Conservation (phyloP, 208 protist genomes). For the Leishmania aethiopica region DNA sequence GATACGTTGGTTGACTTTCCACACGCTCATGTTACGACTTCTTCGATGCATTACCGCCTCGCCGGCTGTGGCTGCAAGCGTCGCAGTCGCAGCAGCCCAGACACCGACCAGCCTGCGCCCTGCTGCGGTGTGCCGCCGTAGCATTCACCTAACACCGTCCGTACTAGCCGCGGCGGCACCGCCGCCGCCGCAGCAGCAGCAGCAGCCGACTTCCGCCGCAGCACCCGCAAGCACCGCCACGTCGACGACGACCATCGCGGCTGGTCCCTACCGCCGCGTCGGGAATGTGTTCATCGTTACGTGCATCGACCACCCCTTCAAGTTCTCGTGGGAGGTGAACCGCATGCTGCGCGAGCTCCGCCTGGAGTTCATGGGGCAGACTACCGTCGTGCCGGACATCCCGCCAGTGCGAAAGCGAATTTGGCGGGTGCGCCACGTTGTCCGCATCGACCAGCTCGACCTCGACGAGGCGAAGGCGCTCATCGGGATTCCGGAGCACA, state of each 20-base stretch:
- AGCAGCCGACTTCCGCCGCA: not conserved
- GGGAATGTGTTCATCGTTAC: slow-evolving; percentile 87
- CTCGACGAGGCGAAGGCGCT: slow-evolving; percentile 84
- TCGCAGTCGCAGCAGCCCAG: not conserved
- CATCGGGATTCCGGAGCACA: slow-evolving; percentile 79
- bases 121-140: not conserved
- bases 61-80: not conserved
- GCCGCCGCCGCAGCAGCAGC: not conserved
- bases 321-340: slow-evolving; percentile 87
- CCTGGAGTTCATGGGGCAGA: slow-evolving; percentile 87
- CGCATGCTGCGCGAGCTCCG: slow-evolving; percentile 79
- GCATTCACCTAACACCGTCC: not conserved
- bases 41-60: not conserved
- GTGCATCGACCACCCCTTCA: slow-evolving; percentile 84
- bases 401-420: slow-evolving; percentile 72
- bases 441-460: slow-evolving; percentile 76
- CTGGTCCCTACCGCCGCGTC: slow-evolving; percentile 73
- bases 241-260: slow-evolving; percentile 38
- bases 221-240: not conserved
- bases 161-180: not conserved
- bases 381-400: slow-evolving; percentile 79
- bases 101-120: not conserved
- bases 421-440: slow-evolving; percentile 78
- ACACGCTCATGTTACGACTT: not conserved
- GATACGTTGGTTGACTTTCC: not conserved